These are phyloP conservation scores for Globisporangium cederbergense DNA, from an alignment of 352 stramenopile genomes.

Conservation along the genomic window DNA sequence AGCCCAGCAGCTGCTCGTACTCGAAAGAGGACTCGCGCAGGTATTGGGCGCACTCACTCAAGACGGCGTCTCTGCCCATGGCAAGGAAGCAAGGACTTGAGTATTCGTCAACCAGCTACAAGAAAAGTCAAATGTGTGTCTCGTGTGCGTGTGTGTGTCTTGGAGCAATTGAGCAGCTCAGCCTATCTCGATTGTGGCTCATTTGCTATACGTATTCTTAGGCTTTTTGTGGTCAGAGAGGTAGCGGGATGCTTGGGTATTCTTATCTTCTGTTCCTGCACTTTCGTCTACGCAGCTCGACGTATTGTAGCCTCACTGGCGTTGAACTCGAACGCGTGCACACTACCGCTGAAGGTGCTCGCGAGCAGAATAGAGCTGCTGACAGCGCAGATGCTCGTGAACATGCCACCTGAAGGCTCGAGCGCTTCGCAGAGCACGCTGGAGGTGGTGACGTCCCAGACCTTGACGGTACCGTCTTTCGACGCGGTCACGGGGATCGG, in stretches of 20 bases:
- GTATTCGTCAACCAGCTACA: slow-evolving; percentile 4
- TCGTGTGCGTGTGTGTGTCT: neutral
- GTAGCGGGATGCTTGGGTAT: neutral
- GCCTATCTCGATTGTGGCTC: neutral
- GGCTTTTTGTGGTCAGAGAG: neutral
- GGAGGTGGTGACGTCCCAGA: slow-evolving; percentile 47
- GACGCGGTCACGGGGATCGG: slow-evolving; percentile 59
- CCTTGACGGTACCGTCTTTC: slow-evolving; percentile 74
- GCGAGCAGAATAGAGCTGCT: slow-evolving; percentile 37
- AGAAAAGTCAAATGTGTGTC: slow-evolving; percentile 2
- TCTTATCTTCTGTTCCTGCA: neutral
- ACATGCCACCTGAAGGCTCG: slow-evolving; percentile 48
- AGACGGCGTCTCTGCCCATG: slow-evolving; percentile 20
- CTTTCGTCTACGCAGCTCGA: slow-evolving; percentile 6
- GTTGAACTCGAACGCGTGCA: slow-evolving; percentile 46
- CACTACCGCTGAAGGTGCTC: slow-evolving; percentile 47
- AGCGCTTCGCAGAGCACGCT: slow-evolving; percentile 40
- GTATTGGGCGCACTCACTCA: slow-evolving; percentile 46
- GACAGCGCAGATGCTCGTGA: slow-evolving; percentile 53
- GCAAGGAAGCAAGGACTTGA: neutral
- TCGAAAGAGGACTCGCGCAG: slow-evolving; percentile 47
- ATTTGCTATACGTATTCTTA: neutral
- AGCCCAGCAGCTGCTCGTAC: slow-evolving; percentile 54
- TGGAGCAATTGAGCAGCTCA: neutral
- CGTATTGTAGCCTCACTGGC: slow-evolving; percentile 5